Base-by-base conservation (phyloP, 2,329 filamentous ascomycete genomes). In the Talaromyces islandicus region DNA sequence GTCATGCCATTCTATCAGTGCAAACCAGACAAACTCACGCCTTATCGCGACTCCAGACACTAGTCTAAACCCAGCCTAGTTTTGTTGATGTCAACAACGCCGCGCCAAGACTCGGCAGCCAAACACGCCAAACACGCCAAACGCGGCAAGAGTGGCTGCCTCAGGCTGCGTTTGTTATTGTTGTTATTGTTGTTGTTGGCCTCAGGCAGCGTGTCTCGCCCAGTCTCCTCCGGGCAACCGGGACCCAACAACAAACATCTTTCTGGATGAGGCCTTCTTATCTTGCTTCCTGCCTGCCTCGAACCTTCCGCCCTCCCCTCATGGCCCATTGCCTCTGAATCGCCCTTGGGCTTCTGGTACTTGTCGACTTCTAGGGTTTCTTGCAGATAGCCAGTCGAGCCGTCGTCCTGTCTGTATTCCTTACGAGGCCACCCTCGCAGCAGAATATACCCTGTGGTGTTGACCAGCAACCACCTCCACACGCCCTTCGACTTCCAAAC, bases 51-150 rank as follows among this genome's bases (percentile, higher is more conserved):
- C 11, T 7, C 14, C 4, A 5, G 2, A 3, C 7, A n/a, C 62
- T 62, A 62, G 51, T n/a, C 66, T 54, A 27, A 25, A 62, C 64
- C 19, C 12, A 19, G 54, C 19, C 52, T 62, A 62, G 58, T 27
- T 46, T 67, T 68, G 65, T 68, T 67, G 66, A 64, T 56, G 32
- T 52, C 35, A 43, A 54, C 29, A 27, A 24, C 35, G 48, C 24
- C 0, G 24, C 2, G 11, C 29, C 52, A 29, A 29, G 21, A 19
- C 52, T 7, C 43, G 43, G 43, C 43, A 46, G 43, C 2, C 27
- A 7, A 51, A 54, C 51, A 56, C 53, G 30, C 41, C 59, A 58
- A 48, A 35, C 32, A 53, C 53, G 43, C 35, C 55, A 58, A 61
- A 58, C 41, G 50, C 17, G 29, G 50, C n/a, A 60, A 51, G 48